Evolutionary conservation across 2,329 filamentous ascomycete genomes (phyloP).

Genomic region (Aureobasidium melanogenum): DNA sequence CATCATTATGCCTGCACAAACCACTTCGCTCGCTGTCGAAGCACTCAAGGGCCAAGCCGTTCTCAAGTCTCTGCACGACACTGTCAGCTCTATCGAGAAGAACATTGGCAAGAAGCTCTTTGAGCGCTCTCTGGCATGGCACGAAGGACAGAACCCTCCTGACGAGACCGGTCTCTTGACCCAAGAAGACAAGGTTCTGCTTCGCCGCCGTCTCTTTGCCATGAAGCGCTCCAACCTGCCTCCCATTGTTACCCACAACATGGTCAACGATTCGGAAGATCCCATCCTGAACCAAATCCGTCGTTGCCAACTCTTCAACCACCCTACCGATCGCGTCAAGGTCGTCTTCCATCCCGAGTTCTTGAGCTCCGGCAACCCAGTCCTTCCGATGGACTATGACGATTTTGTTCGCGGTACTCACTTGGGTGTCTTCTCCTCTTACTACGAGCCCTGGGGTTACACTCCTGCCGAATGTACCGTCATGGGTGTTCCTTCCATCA

Average conservation of each 20-base stretch:
- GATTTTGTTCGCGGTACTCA: slow-evolving; percentile 97
- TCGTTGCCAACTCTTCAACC: slow-evolving; percentile 93
- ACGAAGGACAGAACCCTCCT: slow-evolving; percentile 84
- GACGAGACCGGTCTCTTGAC: slow-evolving; percentile 96
- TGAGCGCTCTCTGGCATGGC: slow-evolving; percentile 89
- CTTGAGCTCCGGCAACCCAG: slow-evolving; percentile 88
- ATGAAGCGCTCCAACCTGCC: slow-evolving; percentile 90
- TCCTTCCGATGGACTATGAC: slow-evolving; percentile 92
- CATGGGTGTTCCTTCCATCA: slow-evolving; percentile 98
- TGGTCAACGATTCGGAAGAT: slow-evolving; percentile 88
- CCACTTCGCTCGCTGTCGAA: slow-evolving; percentile 87
- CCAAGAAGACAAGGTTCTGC: slow-evolving; percentile 80
- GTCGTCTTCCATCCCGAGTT: slow-evolving; percentile 98
- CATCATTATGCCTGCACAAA: slow-evolving; percentile 97
- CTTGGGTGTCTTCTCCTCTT: slow-evolving; percentile 89
- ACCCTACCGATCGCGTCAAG: slow-evolving; percentile 91
- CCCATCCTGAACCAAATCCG: slow-evolving; percentile 94
- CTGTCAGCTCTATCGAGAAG: slow-evolving; percentile 83
- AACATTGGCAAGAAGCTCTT: slow-evolving; percentile 91
- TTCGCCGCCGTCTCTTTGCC: slow-evolving; percentile 84
- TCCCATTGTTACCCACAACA: slow-evolving; percentile 97
- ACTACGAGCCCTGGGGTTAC: slow-evolving; percentile 99
- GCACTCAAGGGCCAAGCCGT: slow-evolving; percentile 94
- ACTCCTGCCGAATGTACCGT: slow-evolving; percentile 97
- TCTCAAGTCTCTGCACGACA: slow-evolving; percentile 91